Base-by-base conservation (phyloP, 176 grass and related monocot species). In the Ampelocalamus luodianensis region DNA sequence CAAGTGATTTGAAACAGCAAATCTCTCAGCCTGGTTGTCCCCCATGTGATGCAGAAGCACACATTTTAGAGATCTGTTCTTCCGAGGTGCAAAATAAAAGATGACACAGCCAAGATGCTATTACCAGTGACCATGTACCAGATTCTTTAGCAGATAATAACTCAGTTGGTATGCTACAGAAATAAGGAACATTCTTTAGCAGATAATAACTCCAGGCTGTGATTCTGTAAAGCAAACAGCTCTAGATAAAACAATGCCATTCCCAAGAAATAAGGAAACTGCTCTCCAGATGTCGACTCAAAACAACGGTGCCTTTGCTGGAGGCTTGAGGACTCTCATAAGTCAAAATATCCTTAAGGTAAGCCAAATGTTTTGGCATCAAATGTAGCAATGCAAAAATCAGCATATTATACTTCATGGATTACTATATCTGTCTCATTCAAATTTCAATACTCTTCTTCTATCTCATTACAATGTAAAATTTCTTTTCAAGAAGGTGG, bases 401-500 rank as follows among this genome's bases (percentile, higher is more conserved):
- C 39, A 43, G 5, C 12, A 75, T 58, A 74, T 37, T 56, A 67
- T 53, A 65, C 56, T 74, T 84, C 42, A 58, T 62, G 3, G 54
- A 32, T 32, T 76, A 15, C 5, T 87, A 39, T 70, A 43, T 64
- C 4, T 65, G 51, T 62, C 44, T 53, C 42, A 58, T 29, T 29
- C 29, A 29, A 29, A 29, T 29, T 84, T 76, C 74, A 38, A 34
- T 45, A 66, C 3, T 75, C 11, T 76, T 75, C 11, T 76, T 80
- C 50, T 75, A 26, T 58, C 3, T 60, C 53, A 65, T 74, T 66
- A 65, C 34, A 77, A 24, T 76, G 66, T 80, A 78, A 48, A 68
- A 60, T 87, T 67, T 67, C 65, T 77, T 89, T 89, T 45, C 86
- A 93, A 82, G 87, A 88, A 76, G 85, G 50, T 71, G 81, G 69